Base-by-base conservation (phyloP, 169 alveolate species). In the Cryptosporidium muris region DNA sequence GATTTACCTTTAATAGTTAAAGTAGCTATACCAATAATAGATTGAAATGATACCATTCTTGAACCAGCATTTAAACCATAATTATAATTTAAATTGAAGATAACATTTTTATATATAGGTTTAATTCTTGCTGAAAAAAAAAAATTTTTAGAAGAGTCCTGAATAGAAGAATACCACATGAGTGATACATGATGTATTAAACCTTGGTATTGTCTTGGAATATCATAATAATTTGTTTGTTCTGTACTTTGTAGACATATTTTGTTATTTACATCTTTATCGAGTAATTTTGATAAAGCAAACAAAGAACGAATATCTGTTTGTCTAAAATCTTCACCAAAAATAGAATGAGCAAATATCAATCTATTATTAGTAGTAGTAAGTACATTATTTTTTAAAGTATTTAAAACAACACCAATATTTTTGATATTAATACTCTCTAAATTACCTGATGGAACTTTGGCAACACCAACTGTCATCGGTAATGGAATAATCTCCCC, bases 231-330 rank as follows among this genome's bases (percentile, higher is more conserved):
- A 25, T 25, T 25, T 0, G 0, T 0, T 25, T 25, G 25, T 25
- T 25, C 25, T 25, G 25, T 25, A 25, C 25, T 25, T 25, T 25
- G 25, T 25, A 25, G 25, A 25, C 25, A 25, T 25, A 25, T 25
- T 25, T 25, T 25, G 25, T 25, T 25, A 25, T 25, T 0, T 25
- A 25, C 25, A 25, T 0, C 0, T 25, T 25, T 25, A 25, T 25
- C 25, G 25, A 25, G 25, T 25, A 25, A 25, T 25, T 25, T 25
- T 25, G 25, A 25, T 25, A 25, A 25, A 0, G 25, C 54, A 43
- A 74, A 74, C 34, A 74, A 74, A 62, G 42, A 74, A 25, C 85
- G 16, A 9, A 74, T 74, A n/a, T 74, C 85, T 43, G 45, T 68
- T 1, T 74, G 58, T 5, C 14, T 12, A 34, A 74, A 45, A 16